Conservation (phyloP, 179 eudicot species). For the Camellia oleifera region DNA sequence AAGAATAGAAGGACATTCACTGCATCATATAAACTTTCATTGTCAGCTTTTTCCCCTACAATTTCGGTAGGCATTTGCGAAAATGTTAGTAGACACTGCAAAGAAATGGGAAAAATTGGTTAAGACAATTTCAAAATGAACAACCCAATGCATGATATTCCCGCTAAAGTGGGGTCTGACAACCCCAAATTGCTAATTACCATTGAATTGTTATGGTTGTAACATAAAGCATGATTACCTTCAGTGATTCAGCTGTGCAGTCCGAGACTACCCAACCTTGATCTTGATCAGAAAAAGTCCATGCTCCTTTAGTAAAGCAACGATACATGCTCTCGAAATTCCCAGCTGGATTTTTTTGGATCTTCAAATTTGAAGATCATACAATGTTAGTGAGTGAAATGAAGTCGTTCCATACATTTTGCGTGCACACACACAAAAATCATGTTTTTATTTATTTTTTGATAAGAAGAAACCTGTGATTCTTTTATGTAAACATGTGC, state of each 20-base stretch:
- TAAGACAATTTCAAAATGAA: not conserved
- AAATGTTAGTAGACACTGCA: constrained; percentile 17
- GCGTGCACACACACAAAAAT: not conserved
- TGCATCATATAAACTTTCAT: constrained; percentile 27
- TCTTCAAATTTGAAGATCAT: constrained; percentile 5
- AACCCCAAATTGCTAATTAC: not conserved
- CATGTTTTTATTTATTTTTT: too few relatives aligned
- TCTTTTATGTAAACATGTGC: constrained; percentile 18
- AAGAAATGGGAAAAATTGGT: not conserved
- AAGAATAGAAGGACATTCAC: constrained; percentile 22
- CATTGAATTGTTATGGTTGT: too few relatives aligned
- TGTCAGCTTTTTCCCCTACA: constrained; percentile 15
- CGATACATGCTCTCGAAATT: constrained; percentile 20
- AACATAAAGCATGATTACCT: constrained; percentile 13
- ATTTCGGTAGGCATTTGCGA: constrained; percentile 27
- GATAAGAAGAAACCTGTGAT: constrained; percentile 19
- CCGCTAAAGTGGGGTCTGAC: not conserved
- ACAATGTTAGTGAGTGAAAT: not conserved
- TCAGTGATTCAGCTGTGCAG: constrained; percentile 30
- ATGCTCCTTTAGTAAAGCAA: constrained; percentile 23
- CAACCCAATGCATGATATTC: not conserved
- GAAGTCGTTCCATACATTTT: not conserved
- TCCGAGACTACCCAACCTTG: constrained; percentile 35
- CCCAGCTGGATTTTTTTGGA: constrained; percentile 22
- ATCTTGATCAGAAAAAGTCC: constrained; percentile 35